Conservation (phyloP, 1,284 basidiomycete genomes). For the Veloporphyrellus conicus region DNA sequence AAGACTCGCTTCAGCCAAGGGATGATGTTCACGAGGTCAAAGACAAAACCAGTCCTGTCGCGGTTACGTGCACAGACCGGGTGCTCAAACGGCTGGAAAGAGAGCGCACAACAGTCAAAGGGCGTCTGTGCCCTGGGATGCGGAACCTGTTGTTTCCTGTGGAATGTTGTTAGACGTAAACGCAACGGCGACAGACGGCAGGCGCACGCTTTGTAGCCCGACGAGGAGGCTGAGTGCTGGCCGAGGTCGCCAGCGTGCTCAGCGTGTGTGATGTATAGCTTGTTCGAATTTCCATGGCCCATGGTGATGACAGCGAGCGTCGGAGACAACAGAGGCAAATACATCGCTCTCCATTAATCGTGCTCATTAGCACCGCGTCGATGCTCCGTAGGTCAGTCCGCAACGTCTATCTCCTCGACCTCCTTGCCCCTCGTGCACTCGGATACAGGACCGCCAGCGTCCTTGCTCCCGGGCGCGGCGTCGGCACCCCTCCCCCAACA, state of each 20-base stretch:
- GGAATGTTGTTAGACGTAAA: slow-evolving; percentile 3
- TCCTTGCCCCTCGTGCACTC: slow-evolving; percentile 28
- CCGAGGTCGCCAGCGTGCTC: slow-evolving; percentile 77
- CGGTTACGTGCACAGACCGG: slow-evolving; percentile 83
- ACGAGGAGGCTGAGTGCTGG: slow-evolving; percentile 69
- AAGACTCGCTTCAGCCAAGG: slow-evolving; percentile 85
- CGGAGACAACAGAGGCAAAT: slow-evolving; percentile 6
- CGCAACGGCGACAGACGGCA: background rate
- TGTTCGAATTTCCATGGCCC: slow-evolving; percentile 84
- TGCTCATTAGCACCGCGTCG: slow-evolving; percentile 1
- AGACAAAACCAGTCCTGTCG: slow-evolving; percentile 77
- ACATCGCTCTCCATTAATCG: background rate
- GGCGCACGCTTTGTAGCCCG: slow-evolving; percentile 65
- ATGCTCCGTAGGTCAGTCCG: slow-evolving; percentile 38
- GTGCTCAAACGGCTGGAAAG: slow-evolving; percentile 85
- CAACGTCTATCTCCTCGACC: slow-evolving; percentile 34
- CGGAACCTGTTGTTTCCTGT: slow-evolving; percentile 63
- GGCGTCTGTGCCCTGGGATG: slow-evolving; percentile 65
- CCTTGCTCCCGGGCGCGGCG: slow-evolving; percentile 8
- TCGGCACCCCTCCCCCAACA: background rate
- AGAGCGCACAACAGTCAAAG: slow-evolving; percentile 90
- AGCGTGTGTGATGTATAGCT: slow-evolving; percentile 81
- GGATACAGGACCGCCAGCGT: slow-evolving; percentile 14
- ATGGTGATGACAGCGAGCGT: slow-evolving; percentile 34
- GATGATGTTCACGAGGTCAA: slow-evolving; percentile 85